These are phyloP conservation scores for Delphinella strobiligena DNA, from an alignment of 2,329 filamentous ascomycete species.

Conservation along the genomic window DNA sequence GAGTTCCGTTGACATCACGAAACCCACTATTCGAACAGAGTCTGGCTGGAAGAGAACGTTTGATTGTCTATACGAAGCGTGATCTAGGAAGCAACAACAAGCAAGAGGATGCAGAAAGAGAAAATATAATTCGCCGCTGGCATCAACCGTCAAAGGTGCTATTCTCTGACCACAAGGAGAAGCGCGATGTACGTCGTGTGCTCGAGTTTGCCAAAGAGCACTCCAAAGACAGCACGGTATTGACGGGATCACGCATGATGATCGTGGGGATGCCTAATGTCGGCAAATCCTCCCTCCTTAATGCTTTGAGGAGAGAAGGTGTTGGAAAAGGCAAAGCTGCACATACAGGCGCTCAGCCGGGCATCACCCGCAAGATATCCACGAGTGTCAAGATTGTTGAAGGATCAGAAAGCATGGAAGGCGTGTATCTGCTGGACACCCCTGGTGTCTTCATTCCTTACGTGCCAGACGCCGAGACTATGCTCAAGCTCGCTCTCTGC, in stretches of 20 bases:
- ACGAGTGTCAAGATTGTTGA: conserved; percentile 65
- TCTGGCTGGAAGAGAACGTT: conserved; percentile 53
- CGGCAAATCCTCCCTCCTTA: conserved; percentile 90
- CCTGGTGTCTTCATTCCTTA: conserved; percentile 94
- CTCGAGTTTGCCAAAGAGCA: conserved; percentile 40
- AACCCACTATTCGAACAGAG: conserved; percentile 81
- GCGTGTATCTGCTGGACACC: conserved; percentile 80
- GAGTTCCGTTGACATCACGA: conserved; percentile 75
- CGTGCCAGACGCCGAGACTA: conserved; percentile 69
- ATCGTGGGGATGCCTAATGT: conserved; percentile 97
- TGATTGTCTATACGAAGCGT: conserved; percentile 84
- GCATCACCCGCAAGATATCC: conserved; percentile 75
- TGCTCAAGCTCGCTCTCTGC: conserved; percentile 90
- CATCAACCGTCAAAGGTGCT: conserved; percentile 39
- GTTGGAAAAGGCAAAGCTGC: conserved; percentile 60
- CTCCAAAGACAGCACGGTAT: conserved; percentile 39
- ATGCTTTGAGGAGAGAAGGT: conserved; percentile 62
- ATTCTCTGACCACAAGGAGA: conserved; percentile 39
- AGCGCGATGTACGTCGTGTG: conserved; percentile 31
- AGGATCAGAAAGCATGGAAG: conserved; percentile 30
- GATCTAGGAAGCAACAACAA: conserved; percentile 51
- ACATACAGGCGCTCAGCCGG: conserved; percentile 73
- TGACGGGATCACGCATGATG: conserved; percentile 76
- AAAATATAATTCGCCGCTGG: conserved; percentile 37
- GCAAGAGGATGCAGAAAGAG: conserved; percentile 24